A percentile compares a stretch with the other conserved stretches of the same genome.
These are phyloP conservation scores for Podospora pseudopauciseta DNA, from an alignment of 495 filamentous ascomycete species.

Conservation along the genomic window DNA sequence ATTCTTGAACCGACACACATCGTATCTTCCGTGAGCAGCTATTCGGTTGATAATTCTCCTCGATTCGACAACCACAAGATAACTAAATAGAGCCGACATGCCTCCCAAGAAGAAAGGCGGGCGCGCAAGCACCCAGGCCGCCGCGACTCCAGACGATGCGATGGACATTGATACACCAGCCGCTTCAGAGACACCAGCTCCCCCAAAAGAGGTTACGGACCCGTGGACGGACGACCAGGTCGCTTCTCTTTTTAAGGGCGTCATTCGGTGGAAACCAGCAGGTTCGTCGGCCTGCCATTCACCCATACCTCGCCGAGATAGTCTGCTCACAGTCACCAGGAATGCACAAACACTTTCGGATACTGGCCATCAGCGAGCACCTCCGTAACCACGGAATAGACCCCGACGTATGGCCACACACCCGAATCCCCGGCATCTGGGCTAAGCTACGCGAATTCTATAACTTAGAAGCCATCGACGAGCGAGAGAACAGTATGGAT, in stretches of 20 bases:
- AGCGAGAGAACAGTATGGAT: slow-evolving; percentile 68
- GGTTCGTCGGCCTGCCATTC: slow-evolving; percentile 51
- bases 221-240: slow-evolving; percentile 96
- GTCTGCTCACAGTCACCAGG: slow-evolving; percentile 46
- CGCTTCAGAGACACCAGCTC: slow-evolving; percentile 39
- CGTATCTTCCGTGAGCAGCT: neutral
- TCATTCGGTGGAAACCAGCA: slow-evolving; percentile 89
- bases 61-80: neutral
- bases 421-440: slow-evolving; percentile 87
- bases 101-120: slow-evolving; percentile 65
- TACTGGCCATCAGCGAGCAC: slow-evolving; percentile 82
- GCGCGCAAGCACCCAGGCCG: slow-evolving; percentile 38
- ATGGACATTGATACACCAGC: slow-evolving; percentile 52
- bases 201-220: slow-evolving; percentile 52
- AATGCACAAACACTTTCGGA: slow-evolving; percentile 96
- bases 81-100: slow-evolving; percentile 45
- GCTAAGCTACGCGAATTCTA: slow-evolving; percentile 77
- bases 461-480: slow-evolving; percentile 83
- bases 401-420: slow-evolving; percentile 65
- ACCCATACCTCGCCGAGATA: neutral
- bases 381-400: slow-evolving; percentile 84
- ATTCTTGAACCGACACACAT: neutral
- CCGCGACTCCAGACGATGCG: slow-evolving; percentile 43
- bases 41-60: neutral
- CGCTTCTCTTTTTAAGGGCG: slow-evolving; percentile 81